Conservation (phyloP, 306 rosid genomes). For the Crataegus laevigata region DNA sequence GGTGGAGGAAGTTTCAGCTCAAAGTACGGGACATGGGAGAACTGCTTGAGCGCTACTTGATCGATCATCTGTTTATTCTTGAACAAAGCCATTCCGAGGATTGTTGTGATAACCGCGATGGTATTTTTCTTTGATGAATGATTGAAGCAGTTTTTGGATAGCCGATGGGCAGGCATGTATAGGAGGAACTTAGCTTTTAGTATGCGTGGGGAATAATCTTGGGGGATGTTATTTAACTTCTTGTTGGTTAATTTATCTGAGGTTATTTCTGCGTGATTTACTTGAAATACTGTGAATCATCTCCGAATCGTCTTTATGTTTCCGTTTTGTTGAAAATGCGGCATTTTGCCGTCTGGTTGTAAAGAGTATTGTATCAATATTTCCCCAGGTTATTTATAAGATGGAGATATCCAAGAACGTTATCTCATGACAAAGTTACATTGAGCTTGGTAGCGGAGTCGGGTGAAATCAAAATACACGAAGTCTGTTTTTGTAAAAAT, state of each 20-base stretch:
- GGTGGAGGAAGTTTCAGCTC: slow-evolving; percentile 97
- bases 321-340: neutral
- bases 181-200: neutral
- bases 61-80: neutral
- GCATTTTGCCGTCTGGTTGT: neutral
- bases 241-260: neutral
- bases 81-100: neutral
- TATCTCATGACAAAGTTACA: too few relatives aligned
- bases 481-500: too few relatives aligned
- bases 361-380: neutral
- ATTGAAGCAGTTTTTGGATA: neutral
- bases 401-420: neutral
- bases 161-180: neutral
- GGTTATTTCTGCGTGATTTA: neutral
- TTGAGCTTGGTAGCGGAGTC: neutral
- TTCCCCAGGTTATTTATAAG: neutral
- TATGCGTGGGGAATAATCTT: neutral
- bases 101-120: neutral
- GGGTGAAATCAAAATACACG: neutral
- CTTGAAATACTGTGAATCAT: neutral
- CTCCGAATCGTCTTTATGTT: too few relatives aligned
- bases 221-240: neutral
- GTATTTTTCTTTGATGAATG: neutral
- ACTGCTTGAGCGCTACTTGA: slow-evolving; percentile 54
- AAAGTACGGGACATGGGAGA: slow-evolving; percentile 78